Conservation (phyloP, 495 filamentous ascomycete species). For the Pyronema omphalodes region DNA sequence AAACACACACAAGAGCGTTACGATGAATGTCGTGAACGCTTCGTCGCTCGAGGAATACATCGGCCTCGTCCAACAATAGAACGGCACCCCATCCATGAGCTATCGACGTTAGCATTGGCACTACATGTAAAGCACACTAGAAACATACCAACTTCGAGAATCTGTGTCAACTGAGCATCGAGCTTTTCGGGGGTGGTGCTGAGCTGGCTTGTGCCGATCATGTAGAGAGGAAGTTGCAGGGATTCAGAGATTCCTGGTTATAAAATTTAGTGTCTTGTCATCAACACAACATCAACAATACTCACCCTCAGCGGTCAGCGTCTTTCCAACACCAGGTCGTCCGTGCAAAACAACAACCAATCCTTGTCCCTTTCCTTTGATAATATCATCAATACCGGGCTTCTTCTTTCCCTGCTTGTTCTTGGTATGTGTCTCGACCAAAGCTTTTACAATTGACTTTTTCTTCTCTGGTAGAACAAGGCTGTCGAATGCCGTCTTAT, state of each 20-base stretch:
- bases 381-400: constrained; percentile 50
- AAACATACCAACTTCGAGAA: constrained; percentile 40
- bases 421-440: constrained; percentile 56
- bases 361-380: constrained; percentile 60
- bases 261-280: too few species aligned
- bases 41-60: constrained; percentile 47
- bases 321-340: constrained; percentile 55
- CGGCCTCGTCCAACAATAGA: constrained; percentile 45
- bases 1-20: constrained; percentile 31
- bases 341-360: constrained; percentile 56
- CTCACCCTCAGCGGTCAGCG: constrained; percentile 46
- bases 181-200: constrained; percentile 47
- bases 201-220: constrained; percentile 51
- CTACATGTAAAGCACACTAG: neutral
- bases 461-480: constrained; percentile 58
- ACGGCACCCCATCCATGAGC: constrained; percentile 52
- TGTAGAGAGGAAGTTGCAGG: constrained; percentile 49
- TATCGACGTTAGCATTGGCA: neutral
- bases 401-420: constrained; percentile 50
- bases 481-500: constrained; percentile 60
- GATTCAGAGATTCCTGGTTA: constrained; percentile 39
- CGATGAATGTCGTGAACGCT: constrained; percentile 29
- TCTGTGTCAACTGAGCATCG: constrained; percentile 47
- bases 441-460: constrained; percentile 62
- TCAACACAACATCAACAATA: too few species aligned